Conservation (phyloP, 441 rosid genomes). For the Kokia cookei region DNA sequence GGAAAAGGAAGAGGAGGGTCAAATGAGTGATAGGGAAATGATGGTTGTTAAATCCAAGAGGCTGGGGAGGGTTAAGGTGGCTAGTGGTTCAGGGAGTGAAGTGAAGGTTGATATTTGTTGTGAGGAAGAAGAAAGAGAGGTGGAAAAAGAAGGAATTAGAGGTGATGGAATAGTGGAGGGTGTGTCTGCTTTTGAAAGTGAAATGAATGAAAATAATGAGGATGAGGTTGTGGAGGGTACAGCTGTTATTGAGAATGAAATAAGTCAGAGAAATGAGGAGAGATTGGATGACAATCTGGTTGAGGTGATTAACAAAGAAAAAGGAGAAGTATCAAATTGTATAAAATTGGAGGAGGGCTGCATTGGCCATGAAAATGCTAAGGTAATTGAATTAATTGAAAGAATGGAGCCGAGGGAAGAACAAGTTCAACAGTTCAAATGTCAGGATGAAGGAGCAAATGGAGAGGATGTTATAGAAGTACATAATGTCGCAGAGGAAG, state of each 20-base stretch:
- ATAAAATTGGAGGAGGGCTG: constrained; percentile 12
- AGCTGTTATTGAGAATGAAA: constrained; percentile 11
- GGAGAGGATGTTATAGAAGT: constrained; percentile 23
- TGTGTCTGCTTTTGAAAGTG: not conserved
- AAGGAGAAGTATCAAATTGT: constrained; percentile 22
- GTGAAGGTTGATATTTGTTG: constrained; percentile 20
- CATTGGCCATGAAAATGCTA: constrained; percentile 23
- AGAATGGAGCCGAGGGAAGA: constrained; percentile 20
- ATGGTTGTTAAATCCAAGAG: constrained; percentile 22
- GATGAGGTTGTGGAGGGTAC: constrained; percentile 13
- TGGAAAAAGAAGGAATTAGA: constrained; percentile 22
- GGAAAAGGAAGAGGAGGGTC: constrained; percentile 7
- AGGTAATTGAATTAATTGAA: constrained; percentile 14
- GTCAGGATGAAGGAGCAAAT: constrained; percentile 20
- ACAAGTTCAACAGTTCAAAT: constrained; percentile 15
- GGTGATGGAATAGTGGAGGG: constrained; percentile 10
- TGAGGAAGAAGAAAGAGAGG: constrained; percentile 25
- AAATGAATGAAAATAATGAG: no score
- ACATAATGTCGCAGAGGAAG: constrained; percentile 20
- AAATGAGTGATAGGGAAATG: constrained; percentile 12
- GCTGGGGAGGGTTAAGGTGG: constrained; percentile 29
- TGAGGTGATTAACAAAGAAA: constrained; percentile 19
- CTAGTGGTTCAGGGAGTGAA: constrained; percentile 25
- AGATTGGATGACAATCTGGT: constrained; percentile 8
- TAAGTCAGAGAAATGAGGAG: constrained; percentile 13